Base-by-base conservation (phyloP, 257 asterid species). In the Agastache rugosa region DNA sequence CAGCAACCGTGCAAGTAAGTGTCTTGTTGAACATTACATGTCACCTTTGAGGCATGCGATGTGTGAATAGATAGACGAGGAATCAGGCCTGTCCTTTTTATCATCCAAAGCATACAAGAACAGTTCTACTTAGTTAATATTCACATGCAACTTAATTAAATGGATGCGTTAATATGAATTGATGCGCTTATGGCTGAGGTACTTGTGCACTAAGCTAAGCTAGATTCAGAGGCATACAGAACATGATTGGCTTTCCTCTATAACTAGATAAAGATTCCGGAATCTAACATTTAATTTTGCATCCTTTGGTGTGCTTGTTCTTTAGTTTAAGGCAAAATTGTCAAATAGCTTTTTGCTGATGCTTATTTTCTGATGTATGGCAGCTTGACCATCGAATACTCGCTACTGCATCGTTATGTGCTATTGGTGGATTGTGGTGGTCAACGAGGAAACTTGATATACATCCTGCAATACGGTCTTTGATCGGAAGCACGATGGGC, bases 341-440 rank as follows among this genome's bases (percentile, higher is more conserved):
- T 37, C 19, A n/a, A 25, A 25, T 69, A 54, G 50, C 51, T 63
- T 60, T 11, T 22, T 47, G 23, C 63, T 81, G 59, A 81, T 74
- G 64, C 61, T 59, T 4, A 35, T 42, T 71, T 34, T 50, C 44
- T 67, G 25, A 27, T 67, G 8, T 17, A 31, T 71, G 50, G 42
- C 88, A 92, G 97, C 90, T 94, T 61, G 96, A 94, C 76, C 97
- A 94, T 81, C 92, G 99, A 45, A 83, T 92, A 61, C 97, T 94
- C n/a, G 99, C 99, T 68, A 87, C 92, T 75, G 85, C 96, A 44
- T 86, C 99, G 17, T 82, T 94, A 77, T 79, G 76, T 72, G 87
- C 96, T 42, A 81, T 94, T 27, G 83, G 88, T 67, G 93, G 91
- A 56, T 72, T 94, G 80, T 92, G 97, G 97, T 83, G 85, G 92